A percentile compares a stretch with the other conserved stretches of the same genome.
These are phyloP conservation scores for Cladosporium oxysporum DNA, from an alignment of 2,329 filamentous ascomycete genomes.

Conservation along the genomic window DNA sequence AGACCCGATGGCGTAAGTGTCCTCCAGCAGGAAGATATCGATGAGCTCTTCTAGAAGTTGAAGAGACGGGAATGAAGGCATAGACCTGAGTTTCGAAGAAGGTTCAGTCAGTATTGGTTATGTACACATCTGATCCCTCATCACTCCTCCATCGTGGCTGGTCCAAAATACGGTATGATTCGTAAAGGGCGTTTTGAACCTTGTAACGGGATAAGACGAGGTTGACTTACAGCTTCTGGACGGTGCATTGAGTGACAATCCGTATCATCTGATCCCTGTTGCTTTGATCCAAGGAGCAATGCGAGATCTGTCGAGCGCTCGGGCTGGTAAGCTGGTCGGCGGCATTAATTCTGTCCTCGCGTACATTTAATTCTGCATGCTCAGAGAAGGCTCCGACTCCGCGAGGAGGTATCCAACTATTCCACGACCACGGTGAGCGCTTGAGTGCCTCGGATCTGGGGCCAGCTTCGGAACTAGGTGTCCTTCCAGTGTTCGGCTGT, in stretches of 20 bases:
- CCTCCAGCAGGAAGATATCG: conserved; percentile 58
- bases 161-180: neutral
- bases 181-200: neutral
- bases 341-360: conserved; percentile 26
- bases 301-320: conserved; percentile 22
- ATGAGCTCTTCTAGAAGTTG: conserved; percentile 61
- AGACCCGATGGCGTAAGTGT: conserved; percentile 55
- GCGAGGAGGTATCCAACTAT: conserved; percentile 30
- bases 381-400: conserved; percentile 28
- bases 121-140: neutral
- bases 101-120: neutral
- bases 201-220: neutral
- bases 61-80: conserved; percentile 61
- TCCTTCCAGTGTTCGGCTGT: neutral
- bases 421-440: conserved; percentile 31
- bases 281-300: conserved; percentile 27
- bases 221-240: conserved; percentile 12
- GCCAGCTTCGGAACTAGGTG: conserved; percentile 18
- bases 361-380: conserved; percentile 30
- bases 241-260: conserved; percentile 27
- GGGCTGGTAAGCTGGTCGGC: conserved; percentile 31
- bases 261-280: conserved; percentile 33
- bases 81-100: conserved; percentile 41
- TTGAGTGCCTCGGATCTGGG: conserved; percentile 29
- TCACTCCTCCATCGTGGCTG: neutral